These are phyloP conservation scores for Cicer yamashitae DNA, from an alignment of 306 rosid species.

Conservation along the genomic window DNA sequence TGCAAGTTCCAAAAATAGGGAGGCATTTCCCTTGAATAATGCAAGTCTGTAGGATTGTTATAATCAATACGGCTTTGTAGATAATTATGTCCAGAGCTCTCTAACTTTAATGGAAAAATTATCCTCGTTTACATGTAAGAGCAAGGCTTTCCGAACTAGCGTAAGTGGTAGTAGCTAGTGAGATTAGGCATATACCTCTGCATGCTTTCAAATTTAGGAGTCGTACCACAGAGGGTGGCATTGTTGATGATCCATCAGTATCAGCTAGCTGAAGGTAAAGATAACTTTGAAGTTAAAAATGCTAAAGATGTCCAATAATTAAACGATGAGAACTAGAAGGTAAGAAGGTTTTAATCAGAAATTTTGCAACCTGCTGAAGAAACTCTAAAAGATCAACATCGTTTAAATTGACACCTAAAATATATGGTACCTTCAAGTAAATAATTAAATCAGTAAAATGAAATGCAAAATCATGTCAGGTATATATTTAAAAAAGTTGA, in stretches of 20 bases:
- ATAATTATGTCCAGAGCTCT: conserved; percentile 21
- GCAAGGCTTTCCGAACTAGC: conserved; percentile 21
- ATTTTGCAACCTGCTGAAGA: conserved; percentile 86
- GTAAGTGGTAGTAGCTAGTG: conserved; percentile 5
- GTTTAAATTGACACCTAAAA: conserved; percentile 82
- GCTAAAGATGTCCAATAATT: background rate
- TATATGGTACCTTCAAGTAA: conserved; percentile 81
- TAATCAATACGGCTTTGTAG: background rate
- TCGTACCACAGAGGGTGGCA: conserved; percentile 85
- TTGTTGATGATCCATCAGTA: conserved; percentile 92
- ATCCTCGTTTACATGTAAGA: conserved; percentile 23
- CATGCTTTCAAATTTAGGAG: conserved; percentile 90
- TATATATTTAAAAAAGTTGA: conserved; percentile 30
- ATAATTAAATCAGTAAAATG: conserved; percentile 35
- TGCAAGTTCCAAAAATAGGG: background rate
- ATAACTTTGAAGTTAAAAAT: conserved; percentile 30
- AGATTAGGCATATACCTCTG: conserved; percentile 66
- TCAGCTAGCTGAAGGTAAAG: conserved; percentile 70
- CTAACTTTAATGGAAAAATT: conserved; percentile 19
- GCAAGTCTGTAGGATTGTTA: background rate
- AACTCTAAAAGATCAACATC: conserved; percentile 87
- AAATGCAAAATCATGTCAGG: conserved; percentile 15
- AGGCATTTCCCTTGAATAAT: background rate
- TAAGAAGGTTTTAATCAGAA: conserved; percentile 24
- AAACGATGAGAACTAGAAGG: conserved; percentile 37